Conservation (phyloP, 2,329 filamentous ascomycete genomes). For the Aspergillus terreus region DNA sequence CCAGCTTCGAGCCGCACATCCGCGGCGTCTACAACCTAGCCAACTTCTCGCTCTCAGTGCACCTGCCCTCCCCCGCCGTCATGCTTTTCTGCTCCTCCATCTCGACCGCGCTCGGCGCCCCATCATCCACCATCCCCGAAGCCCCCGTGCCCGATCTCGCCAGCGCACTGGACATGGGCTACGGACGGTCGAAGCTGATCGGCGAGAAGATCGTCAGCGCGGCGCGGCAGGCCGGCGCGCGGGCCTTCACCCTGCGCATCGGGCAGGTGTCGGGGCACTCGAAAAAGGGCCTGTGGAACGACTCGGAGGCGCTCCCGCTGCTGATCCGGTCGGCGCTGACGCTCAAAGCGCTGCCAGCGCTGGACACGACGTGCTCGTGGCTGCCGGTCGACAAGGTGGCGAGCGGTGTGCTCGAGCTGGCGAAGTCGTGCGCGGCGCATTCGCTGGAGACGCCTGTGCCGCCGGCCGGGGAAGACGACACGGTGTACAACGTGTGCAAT, state of each 20-base stretch:
- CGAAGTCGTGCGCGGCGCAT: constrained; percentile 10
- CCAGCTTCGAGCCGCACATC: constrained; percentile 47
- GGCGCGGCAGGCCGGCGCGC: constrained; percentile 21
- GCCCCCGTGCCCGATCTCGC: constrained; percentile 8
- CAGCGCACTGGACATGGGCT: constrained; percentile 26
- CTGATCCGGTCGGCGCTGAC: constrained; percentile 31
- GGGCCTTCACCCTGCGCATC: constrained; percentile 29
- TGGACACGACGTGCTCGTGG: constrained; percentile 27
- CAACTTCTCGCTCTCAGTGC: constrained; percentile 40
- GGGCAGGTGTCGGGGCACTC: constrained; percentile 35
- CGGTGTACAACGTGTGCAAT: constrained; percentile 30
- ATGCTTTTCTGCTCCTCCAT: constrained; percentile 48
- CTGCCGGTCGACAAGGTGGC: constrained; percentile 30
- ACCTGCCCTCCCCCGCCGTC: constrained; percentile 25
- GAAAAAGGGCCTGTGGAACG: constrained; percentile 32
- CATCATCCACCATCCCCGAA: constrained; percentile 7
- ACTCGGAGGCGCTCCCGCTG: constrained; percentile 29
- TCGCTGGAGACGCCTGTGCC: constrained; percentile 1
- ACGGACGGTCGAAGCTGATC: constrained; percentile 30
- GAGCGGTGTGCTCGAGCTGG: constrained; percentile 23
- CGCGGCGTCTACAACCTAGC: constrained; percentile 44
- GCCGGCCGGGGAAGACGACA: constrained; percentile 14
- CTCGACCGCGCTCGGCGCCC: not conserved
- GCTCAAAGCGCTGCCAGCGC: constrained; percentile 20
- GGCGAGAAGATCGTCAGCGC: constrained; percentile 29